Evolutionary conservation across 192 early-diverging fungal species (phyloP).

Genomic region (Linnemannia elongata): DNA sequence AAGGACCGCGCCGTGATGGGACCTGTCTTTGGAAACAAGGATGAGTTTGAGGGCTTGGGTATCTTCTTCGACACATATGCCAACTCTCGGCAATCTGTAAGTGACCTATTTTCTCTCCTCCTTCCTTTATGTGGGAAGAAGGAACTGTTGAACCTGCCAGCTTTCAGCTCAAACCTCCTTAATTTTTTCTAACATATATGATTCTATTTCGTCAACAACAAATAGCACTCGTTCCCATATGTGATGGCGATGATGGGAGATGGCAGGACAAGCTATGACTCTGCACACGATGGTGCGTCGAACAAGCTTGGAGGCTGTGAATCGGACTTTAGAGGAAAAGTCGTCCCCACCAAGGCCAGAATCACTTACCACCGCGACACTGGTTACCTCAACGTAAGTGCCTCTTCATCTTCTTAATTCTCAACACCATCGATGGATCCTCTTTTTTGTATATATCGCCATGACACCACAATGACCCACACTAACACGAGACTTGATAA

Average conservation of each 20-base stretch:
- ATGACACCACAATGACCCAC: neutral
- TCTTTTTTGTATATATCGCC: neutral
- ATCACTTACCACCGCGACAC: constrained; percentile 82
- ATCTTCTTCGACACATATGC: constrained; percentile 98
- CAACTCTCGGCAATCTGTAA: constrained; percentile 75
- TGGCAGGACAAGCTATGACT: constrained; percentile 87
- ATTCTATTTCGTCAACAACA: neutral
- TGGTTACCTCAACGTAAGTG: constrained; percentile 23
- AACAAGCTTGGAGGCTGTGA: constrained; percentile 76
- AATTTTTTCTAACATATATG: neutral
- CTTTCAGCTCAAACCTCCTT: neutral
- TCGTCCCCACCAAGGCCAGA: constrained; percentile 70
- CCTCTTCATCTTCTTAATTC: neutral
- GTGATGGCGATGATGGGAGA: constrained; percentile 96
- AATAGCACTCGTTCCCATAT: constrained; percentile 81
- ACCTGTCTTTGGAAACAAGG: constrained; percentile 90
- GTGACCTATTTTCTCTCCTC: neutral
- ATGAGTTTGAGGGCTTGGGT: constrained; percentile 92
- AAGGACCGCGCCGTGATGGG: constrained; percentile 77
- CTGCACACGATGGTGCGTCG: constrained; percentile 80
- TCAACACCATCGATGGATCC: too few relatives aligned
- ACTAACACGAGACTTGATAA: neutral
- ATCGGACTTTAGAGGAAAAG: constrained; percentile 82
- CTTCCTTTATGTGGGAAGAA: neutral
- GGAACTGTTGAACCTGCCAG: neutral